Evolutionary conservation across 768 basidiomycete genomes (phyloP).

Genomic region (Exsudoporus frostii): DNA sequence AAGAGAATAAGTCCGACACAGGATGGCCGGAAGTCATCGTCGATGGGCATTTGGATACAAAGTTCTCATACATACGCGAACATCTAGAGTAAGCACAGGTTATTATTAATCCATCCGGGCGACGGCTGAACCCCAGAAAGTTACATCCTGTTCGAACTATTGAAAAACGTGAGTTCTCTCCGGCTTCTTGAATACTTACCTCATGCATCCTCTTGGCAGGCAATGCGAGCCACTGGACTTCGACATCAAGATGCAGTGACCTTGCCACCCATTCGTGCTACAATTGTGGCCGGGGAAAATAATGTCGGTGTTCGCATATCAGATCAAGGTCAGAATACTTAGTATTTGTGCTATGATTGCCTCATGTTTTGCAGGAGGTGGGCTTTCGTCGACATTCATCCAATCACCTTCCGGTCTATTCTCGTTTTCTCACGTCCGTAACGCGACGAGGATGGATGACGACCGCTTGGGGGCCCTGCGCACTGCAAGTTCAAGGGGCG

Average conservation of each 20-base stretch:
- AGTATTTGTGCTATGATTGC: background rate
- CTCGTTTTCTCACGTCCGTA: slow-evolving; percentile 85
- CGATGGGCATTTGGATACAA: slow-evolving; percentile 68
- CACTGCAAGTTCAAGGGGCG: slow-evolving; percentile 56
- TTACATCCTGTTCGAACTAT: slow-evolving; percentile 84
- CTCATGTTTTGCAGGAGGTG: slow-evolving; percentile 54
- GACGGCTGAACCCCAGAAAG: slow-evolving; percentile 34
- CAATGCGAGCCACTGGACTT: slow-evolving; percentile 65
- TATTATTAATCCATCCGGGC: background rate
- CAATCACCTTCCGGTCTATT: slow-evolving; percentile 73
- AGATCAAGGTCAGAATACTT: slow-evolving; percentile 66
- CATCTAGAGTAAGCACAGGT: slow-evolving; percentile 66
- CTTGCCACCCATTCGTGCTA: slow-evolving; percentile 66
- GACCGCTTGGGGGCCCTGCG: slow-evolving; percentile 68
- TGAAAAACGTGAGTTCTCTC: slow-evolving; percentile 72
- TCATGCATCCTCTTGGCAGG: slow-evolving; percentile 37
- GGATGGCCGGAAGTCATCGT: slow-evolving; percentile 63
- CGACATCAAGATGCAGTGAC: slow-evolving; percentile 42
- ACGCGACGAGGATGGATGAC: slow-evolving; percentile 64
- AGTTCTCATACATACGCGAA: slow-evolving; percentile 81
- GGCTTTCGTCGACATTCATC: slow-evolving; percentile 54
- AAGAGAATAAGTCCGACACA: slow-evolving; percentile 25
- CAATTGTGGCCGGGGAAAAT: slow-evolving; percentile 70
- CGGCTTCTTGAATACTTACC: background rate
- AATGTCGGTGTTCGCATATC: slow-evolving; percentile 82